A percentile compares a stretch with the other conserved stretches of the same genome.
These are phyloP conservation scores for Barnettozyma vustinii DNA, from an alignment of 805 yeast species.

Conservation along the genomic window DNA sequence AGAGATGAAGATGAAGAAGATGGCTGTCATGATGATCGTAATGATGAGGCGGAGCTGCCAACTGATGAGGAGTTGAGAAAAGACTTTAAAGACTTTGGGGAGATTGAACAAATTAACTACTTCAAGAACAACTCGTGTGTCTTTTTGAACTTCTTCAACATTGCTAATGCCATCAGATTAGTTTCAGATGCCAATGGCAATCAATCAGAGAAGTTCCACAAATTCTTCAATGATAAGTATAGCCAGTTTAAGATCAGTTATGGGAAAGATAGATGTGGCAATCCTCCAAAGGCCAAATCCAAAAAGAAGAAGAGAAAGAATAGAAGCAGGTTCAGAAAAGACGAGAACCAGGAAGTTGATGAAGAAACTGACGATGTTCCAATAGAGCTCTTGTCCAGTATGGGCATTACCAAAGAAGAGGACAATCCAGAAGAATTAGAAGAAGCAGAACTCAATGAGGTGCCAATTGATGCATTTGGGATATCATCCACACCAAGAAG, in stretches of 20 bases:
- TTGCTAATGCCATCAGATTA: constrained; percentile 55
- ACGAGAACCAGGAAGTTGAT: constrained; percentile 11
- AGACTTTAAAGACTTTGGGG: constrained; percentile 64
- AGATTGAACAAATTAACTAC: constrained; percentile 69
- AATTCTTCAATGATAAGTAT: constrained; percentile 42
- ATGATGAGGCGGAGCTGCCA: constrained; percentile 33
- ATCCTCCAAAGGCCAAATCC: constrained; percentile 45
- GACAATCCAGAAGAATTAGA: not conserved
- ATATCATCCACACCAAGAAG: constrained; percentile 10
- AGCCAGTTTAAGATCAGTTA: constrained; percentile 51
- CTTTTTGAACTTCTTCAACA: constrained; percentile 65
- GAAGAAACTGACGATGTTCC: constrained; percentile 16
- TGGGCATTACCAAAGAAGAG: constrained; percentile 18
- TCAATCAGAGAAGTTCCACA: constrained; percentile 31
- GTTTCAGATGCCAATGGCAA: constrained; percentile 51
- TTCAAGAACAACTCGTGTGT: constrained; percentile 68
- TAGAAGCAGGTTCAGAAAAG: not conserved
- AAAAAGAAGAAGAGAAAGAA: constrained; percentile 30
- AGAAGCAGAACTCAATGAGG: constrained; percentile 2
- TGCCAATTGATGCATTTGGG: constrained; percentile 16
- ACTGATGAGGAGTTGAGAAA: constrained; percentile 43
- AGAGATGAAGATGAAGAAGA: constrained; percentile 29
- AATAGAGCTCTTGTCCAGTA: constrained; percentile 18
- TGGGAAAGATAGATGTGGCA: constrained; percentile 81
- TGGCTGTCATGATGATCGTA: constrained; percentile 24